A percentile compares a stretch with the other conserved stretches of the same genome.
Evolutionary conservation across 371 early-diverging fungal genomes (phyloP).

Genomic region (Mucor velutinosus): DNA sequence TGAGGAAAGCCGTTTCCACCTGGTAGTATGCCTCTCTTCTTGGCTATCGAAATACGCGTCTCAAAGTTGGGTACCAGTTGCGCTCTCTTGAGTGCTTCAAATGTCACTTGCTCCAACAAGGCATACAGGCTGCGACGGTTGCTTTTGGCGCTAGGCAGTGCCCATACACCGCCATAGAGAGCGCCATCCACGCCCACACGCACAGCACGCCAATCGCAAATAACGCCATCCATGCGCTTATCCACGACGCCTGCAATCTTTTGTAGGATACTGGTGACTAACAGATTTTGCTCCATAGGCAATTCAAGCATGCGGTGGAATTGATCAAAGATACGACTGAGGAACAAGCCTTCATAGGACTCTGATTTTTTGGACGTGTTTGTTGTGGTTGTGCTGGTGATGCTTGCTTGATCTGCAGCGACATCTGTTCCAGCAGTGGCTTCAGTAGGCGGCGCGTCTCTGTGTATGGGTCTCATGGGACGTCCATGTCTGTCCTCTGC

Average conservation of each 20-base stretch:
- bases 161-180: constrained; percentile 52
- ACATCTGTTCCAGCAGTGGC: constrained; percentile 1
- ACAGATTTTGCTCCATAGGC: constrained; percentile 49
- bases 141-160: constrained; percentile 37
- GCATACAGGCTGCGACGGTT: constrained; percentile 49
- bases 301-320: constrained; percentile 48
- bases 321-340: constrained; percentile 49
- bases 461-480: constrained; percentile 31
- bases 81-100: constrained; percentile 54
- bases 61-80: constrained; percentile 57
- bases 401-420: constrained; percentile 22
- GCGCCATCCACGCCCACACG: constrained; percentile 49
- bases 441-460: constrained; percentile 14
- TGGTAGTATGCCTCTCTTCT: constrained; percentile 42
- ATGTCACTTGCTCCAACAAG: constrained; percentile 51
- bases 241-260: constrained; percentile 54
- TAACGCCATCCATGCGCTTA: constrained; percentile 50
- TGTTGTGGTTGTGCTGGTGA: constrained; percentile 15
- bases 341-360: constrained; percentile 49
- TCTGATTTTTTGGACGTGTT: constrained; percentile 22
- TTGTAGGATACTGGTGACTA: constrained; percentile 53
- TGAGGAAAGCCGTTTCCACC: not conserved
- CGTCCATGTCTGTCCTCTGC: constrained; percentile 47
- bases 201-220: constrained; percentile 54
- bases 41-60: constrained; percentile 50